Conservation (phyloP, 2,329 filamentous ascomycete genomes). For the Tolypocladium nubicola region DNA sequence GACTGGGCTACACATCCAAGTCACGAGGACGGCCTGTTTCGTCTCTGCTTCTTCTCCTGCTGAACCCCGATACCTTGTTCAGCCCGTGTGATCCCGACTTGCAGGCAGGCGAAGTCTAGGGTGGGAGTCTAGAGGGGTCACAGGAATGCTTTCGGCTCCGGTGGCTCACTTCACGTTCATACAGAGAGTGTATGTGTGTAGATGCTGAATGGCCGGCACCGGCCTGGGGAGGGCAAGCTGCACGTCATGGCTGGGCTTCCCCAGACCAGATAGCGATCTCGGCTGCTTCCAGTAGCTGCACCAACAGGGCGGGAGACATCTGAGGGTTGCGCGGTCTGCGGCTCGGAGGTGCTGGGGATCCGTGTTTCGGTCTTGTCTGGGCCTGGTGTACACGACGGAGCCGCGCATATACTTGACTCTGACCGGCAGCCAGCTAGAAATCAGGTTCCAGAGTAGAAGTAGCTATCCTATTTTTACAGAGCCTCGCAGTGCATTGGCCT, state of each 20-base stretch:
- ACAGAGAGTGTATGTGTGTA: too few relatives aligned
- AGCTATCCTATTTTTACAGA: too few relatives aligned
- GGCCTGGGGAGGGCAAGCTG: background rate
- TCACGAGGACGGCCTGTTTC: background rate
- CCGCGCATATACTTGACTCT: too few relatives aligned
- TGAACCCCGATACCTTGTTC: background rate
- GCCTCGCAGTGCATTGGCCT: too few relatives aligned
- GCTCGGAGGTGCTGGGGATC: background rate
- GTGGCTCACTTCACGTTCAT: background rate
- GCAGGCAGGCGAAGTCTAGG: background rate
- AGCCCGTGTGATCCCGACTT: background rate
- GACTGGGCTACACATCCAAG: background rate
- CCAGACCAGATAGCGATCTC: background rate
- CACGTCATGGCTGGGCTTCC: background rate
- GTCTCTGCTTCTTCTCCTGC: background rate
- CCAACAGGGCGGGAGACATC: background rate
- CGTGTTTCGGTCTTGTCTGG: background rate
- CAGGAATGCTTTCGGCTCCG: background rate
- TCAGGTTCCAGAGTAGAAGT: too few relatives aligned
- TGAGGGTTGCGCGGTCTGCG: background rate
- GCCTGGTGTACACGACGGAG: background rate
- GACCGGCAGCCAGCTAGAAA: too few relatives aligned
- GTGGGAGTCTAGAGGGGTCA: background rate
- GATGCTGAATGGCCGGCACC: background rate
- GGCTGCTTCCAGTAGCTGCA: background rate